A percentile compares a stretch with the other conserved stretches of the same genome.
Evolutionary conservation across 2,329 filamentous ascomycete genomes (phyloP).

Genomic region (Fusarium robinianum): DNA sequence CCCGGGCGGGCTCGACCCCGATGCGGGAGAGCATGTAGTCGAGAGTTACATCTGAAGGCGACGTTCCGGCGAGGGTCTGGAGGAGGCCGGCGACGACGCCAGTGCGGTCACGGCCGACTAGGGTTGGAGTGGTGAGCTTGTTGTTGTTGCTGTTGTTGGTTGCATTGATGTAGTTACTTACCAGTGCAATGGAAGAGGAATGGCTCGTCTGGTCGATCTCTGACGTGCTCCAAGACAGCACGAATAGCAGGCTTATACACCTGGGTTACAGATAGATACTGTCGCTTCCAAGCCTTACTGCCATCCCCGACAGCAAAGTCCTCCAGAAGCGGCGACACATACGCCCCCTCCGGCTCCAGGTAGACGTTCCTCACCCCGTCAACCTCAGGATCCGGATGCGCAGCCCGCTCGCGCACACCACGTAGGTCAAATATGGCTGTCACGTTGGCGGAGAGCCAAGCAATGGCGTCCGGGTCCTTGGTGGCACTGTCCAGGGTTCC

Average conservation of each 20-base stretch:
- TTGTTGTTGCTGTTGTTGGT: neutral
- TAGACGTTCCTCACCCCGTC: slow-evolving; percentile 53
- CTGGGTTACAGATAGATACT: slow-evolving; percentile 54
- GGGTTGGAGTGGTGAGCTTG: neutral
- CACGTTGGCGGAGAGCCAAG: slow-evolving; percentile 45
- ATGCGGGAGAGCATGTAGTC: slow-evolving; percentile 61
- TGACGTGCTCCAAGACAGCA: slow-evolving; percentile 53
- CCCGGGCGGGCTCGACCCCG: slow-evolving; percentile 56
- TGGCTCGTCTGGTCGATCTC: slow-evolving; percentile 50
- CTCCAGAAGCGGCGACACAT: slow-evolving; percentile 44
- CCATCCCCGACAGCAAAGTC: slow-evolving; percentile 53
- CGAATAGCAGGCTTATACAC: slow-evolving; percentile 49
- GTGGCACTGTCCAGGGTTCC: slow-evolving; percentile 47
- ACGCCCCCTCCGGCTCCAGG: slow-evolving; percentile 42
- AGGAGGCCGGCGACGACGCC: slow-evolving; percentile 56
- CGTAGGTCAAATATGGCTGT: slow-evolving; percentile 58
- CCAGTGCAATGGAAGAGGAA: slow-evolving; percentile 61
- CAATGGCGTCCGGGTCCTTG: slow-evolving; percentile 38
- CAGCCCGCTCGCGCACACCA: slow-evolving; percentile 48
- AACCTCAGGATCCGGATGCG: slow-evolving; percentile 50
- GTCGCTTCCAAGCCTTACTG: slow-evolving; percentile 48
- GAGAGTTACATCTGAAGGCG: slow-evolving; percentile 46
- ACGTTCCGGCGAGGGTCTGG: slow-evolving; percentile 54
- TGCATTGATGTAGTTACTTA: slow-evolving; percentile 33
- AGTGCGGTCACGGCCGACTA: slow-evolving; percentile 60